Evolutionary conservation across 2,329 filamentous ascomycete species (phyloP), one percentile per base, ranked within the genome.

Genomic region (Hypoxylon sp.): DNA sequence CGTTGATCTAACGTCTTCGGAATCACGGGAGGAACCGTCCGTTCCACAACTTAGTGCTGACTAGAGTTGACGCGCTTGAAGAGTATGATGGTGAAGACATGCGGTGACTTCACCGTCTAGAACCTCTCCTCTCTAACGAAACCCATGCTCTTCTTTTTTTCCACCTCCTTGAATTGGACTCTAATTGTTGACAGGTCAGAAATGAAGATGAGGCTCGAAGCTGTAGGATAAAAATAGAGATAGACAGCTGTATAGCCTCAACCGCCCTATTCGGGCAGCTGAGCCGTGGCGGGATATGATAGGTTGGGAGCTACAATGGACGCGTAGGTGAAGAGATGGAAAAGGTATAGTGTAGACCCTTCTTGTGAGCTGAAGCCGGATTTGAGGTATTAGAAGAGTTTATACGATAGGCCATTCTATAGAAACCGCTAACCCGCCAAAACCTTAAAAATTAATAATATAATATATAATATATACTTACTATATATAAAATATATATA

Each of bases 201-300:
- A 54, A 31, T 37, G 17, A 62, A 56, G 22, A 50, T 50, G 46
- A 63, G 63, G 68, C 65, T 68, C 39, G 50, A 68, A 57, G 26
- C 65, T 68, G 65, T 31, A 54, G 52, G 48, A 35, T 60, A 22
- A 56, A 59, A 54, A 52, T 67, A 62, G 47, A 62, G 33, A 58
- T 50, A 52, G 35, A 26, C 31, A 65, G 58, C 68, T 64, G 65
- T 65, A 66, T 65, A 46, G 66, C 69, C 69, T 69, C 69, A 48
- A 66, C 47, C 67, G 69, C 69, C 66, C 58, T 63, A 53, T 65
- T 67, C 26, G 63, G 63, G 63, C 47, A 71, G 69, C 69, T 71
- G 69, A 71, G 60, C 63, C 63, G 66, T 63, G 53, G 58, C 57
- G 61, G 29, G 60, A 22, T 39, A 11, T 67, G 44, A 66, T 71